Base-by-base conservation (phyloP, 768 basidiomycete genomes). In the Xerocomus brunneocitrinus region DNA sequence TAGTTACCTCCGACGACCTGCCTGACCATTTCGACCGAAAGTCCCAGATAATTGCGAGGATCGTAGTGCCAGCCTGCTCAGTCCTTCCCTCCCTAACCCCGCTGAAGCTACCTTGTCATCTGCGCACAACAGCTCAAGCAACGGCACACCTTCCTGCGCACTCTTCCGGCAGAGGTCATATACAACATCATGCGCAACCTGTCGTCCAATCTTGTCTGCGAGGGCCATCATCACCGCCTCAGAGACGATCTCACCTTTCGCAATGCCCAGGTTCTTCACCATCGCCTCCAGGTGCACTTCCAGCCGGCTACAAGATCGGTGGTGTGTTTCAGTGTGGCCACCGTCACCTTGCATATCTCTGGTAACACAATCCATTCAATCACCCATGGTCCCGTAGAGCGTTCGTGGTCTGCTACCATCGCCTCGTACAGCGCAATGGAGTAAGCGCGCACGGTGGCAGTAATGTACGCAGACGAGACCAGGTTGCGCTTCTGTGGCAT, bases 401-500 rank as follows among this genome's bases (percentile, higher is more conserved):
- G 69, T 50, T 77, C 77, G 40, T 78, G 77, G 57, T 77, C 77
- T 53, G 73, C 76, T 3, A 77, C 74, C 74, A 78, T 73, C 12
- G 74, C 76, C 44, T 78, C 77, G 49, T 74, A 75, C 22, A 78
- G 58, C 12, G 74, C 65, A 1, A 68, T 49, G 36, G 71, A 67
- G 22, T 77, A 65, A 46, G 76, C 71, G 12, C 71, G 71, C 50
- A 78, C 71, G 16, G 71, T 73, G 5, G 75, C 71, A 1, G 73
- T 74, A 48, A 78, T 74, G 55, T 78, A 78, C 1, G 67, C 75
- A 45, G 74, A 71, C 2, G 73, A 73, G 35, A 77, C 73, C 0
- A 75, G 74, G 50, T 78, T 78, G n/a, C 77, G 70, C 49, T 78
- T 78, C 55, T 78, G 77, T 19, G 75, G 77, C 77, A 78, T 78